Evolutionary conservation across 257 asterid species (phyloP), one percentile per base, ranked within the genome.

Genomic region (Solanum acaule): DNA sequence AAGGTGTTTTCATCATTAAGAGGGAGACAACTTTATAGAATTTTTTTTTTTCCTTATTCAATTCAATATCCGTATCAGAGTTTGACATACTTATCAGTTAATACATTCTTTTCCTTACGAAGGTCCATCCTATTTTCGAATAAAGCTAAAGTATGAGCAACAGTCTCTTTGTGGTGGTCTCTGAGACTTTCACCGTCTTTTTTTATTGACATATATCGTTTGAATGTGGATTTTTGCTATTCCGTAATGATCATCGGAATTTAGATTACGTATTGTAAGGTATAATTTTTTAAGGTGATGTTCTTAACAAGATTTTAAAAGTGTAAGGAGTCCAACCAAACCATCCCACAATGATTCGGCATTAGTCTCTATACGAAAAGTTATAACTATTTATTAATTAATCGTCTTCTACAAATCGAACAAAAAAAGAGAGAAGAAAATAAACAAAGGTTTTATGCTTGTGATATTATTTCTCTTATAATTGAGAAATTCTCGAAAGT

Each of bases 31-130:
- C 67, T 79, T 79, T 79, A 75, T 29, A 29, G 0, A 3, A n/a
- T n/a, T n/a, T n/a, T 3, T 13, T 3, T 6, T 3, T 15, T 2
- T 27, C 14, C 0, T 12, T 2, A 31, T 29, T 1, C 0, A 0
- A 0, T 67, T 67, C 10, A 8, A 12, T 29, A 29, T 70, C 0
- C 0, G 0, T 29, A 68, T 14, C 8, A 27, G 1, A 11, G 2
- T n/a, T 67, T 0, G 1, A 63, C 0, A 18, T 56, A 18, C 20
- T 56, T 3, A 18, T 18, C 3, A 1, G 14, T 44, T 20, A 3
- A 56, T 7, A 56, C 4, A 5, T 56, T 2, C 0, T 22, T 61
- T 10, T 61, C 2, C 4, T 23, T 23, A 61, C 1, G 14, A 61
- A 61, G 31, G 14, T 63, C 29, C 14, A 61, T 23, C 2, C 0